Percentiles rank a stretch among this genome's conserved stretches.
phyloP scores from a whole-genome alignment of 331 rosid genomes.

The Cucumis variabilis region DNA sequence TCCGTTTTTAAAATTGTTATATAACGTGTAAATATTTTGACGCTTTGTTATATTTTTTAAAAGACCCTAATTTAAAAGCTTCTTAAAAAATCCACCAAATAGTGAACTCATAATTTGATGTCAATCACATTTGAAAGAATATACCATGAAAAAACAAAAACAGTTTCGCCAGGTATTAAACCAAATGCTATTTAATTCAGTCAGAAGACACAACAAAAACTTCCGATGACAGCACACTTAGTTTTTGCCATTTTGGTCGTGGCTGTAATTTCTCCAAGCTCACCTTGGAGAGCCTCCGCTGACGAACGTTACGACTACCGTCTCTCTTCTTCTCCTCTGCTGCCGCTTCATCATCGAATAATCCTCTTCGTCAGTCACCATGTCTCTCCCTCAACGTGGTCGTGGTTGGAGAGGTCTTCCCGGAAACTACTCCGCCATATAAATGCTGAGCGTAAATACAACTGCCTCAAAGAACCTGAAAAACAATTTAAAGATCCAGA shows the following conservation, averaged over 20 bases:
- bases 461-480: background rate
- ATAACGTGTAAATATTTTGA: too few species aligned
- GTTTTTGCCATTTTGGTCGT: conserved; percentile 41
- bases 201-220: background rate
- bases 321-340: conserved; percentile 45
- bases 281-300: conserved; percentile 39
- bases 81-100: too few species aligned
- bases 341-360: background rate
- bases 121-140: too few species aligned
- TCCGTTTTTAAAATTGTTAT: too few species aligned
- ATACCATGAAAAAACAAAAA: background rate
- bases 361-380: background rate
- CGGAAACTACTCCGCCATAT: background rate
- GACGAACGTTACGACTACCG: conserved; percentile 12
- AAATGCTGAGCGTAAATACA: background rate
- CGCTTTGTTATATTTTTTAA: too few species aligned
- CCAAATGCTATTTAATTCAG: background rate
- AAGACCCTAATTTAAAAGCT: too few species aligned
- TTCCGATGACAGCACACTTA: conserved; percentile 52
- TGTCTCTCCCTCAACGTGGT: background rate
- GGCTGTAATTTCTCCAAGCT: conserved; percentile 39
- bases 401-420: background rate
- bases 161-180: background rate
- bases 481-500: background rate
- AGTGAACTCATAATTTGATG: too few species aligned